Conservation (phyloP, 768 basidiomycete genomes). For the Lactarius evosmus region DNA sequence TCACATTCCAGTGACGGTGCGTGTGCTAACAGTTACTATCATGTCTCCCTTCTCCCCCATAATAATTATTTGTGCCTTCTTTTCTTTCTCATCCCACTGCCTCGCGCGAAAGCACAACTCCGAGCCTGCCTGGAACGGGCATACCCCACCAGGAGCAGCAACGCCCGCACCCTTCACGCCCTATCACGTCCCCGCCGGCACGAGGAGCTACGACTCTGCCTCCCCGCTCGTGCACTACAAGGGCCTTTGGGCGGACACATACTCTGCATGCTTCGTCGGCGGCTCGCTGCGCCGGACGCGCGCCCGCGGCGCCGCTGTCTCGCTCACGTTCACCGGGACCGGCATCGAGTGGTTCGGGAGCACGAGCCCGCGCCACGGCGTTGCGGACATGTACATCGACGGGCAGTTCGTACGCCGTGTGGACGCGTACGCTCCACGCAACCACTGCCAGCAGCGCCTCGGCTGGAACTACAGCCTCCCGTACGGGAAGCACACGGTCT, state of each 20-base stretch:
- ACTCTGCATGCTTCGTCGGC: conserved; percentile 49
- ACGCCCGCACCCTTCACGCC: conserved; percentile 52
- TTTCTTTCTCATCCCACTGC: conserved; percentile 3
- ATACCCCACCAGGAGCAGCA: conserved; percentile 49
- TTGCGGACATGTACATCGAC: conserved; percentile 56
- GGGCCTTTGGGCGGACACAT: conserved; percentile 55
- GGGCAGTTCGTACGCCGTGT: conserved; percentile 45
- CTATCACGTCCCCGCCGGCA: conserved; percentile 71
- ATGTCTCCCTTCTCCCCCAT: background rate
- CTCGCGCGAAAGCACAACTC: background rate
- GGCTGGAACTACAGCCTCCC: conserved; percentile 58
- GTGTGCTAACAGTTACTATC: background rate
- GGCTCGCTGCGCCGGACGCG: conserved; percentile 51
- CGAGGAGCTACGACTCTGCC: conserved; percentile 65
- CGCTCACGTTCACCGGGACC: conserved; percentile 65
- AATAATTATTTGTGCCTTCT: background rate
- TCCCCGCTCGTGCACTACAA: conserved; percentile 65
- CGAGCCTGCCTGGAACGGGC: conserved; percentile 70
- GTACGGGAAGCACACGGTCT: conserved; percentile 55
- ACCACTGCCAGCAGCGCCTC: conserved; percentile 56
- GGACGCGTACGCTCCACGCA: conserved; percentile 41
- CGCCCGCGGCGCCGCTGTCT: conserved; percentile 46
- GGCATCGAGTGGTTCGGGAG: conserved; percentile 79
- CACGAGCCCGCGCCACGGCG: conserved; percentile 51
- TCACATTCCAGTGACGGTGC: conserved; percentile 7